Evolutionary conservation across 2,329 filamentous ascomycete genomes (phyloP).

Genomic region (Diaporthe ilicicola): DNA sequence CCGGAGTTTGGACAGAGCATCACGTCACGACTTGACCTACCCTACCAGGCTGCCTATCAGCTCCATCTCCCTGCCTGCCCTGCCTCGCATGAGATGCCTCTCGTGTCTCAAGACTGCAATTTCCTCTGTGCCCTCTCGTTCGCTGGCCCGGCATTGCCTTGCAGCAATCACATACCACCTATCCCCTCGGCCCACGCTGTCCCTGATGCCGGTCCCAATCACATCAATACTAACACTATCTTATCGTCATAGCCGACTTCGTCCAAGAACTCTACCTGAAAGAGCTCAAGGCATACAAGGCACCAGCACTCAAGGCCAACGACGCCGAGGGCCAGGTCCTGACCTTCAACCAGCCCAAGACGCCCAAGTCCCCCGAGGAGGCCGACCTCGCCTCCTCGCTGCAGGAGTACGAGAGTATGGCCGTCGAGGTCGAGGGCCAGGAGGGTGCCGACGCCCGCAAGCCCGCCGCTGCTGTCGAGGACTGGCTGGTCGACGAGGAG

Average conservation of each 20-base stretch:
- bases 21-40: conserved; percentile 29
- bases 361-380: conserved; percentile 92
- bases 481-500: conserved; percentile 91
- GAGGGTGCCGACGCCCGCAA: conserved; percentile 68
- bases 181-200: background rate
- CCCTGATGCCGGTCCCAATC: background rate
- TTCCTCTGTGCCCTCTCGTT: background rate
- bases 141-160: background rate
- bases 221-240: conserved; percentile 38
- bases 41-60: conserved; percentile 7
- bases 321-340: conserved; percentile 93
- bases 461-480: conserved; percentile 64
- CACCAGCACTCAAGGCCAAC: conserved; percentile 80
- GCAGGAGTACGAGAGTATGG: conserved; percentile 93
- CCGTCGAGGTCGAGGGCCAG: conserved; percentile 93
- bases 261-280: conserved; percentile 98
- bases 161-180: background rate
- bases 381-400: conserved; percentile 89
- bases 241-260: conserved; percentile 77
- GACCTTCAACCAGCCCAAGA: conserved; percentile 81
- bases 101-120: background rate
- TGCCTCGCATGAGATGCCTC: background rate
- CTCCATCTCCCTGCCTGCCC: background rate
- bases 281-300: conserved; percentile 96
- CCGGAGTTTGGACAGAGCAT: conserved; percentile 19